These are phyloP conservation scores for Rhynchospora tenuis DNA, from an alignment of 176 grass and related monocot species.

Conservation along the genomic window DNA sequence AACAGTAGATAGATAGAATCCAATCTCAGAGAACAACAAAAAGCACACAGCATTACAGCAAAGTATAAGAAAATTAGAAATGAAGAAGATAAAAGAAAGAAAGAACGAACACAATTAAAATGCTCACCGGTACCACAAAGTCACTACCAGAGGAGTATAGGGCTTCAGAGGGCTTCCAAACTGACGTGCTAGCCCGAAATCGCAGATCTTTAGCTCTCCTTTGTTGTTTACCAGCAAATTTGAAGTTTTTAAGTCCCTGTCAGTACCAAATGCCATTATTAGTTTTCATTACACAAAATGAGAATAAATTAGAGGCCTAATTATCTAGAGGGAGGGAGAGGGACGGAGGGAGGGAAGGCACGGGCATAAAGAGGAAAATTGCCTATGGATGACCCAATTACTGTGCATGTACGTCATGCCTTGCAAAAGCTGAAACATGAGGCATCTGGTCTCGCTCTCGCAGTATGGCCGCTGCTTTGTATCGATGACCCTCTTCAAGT, in stretches of 20 bases:
- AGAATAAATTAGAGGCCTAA: not conserved
- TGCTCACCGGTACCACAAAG: constrained; percentile 82
- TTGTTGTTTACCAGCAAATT: constrained; percentile 86
- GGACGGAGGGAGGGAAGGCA: no score
- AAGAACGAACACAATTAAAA: constrained; percentile 9
- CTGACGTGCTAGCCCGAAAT: constrained; percentile 89
- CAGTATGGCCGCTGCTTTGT: constrained; percentile 62
- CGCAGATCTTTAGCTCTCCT: constrained; percentile 86
- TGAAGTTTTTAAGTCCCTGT: constrained; percentile 83
- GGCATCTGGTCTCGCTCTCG: constrained; percentile 74
- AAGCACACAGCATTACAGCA: not conserved
- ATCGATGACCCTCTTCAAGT: constrained; percentile 81
- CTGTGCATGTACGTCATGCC: constrained; percentile 88
- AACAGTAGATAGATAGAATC: not conserved
- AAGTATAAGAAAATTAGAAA: not conserved
- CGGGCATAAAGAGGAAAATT: constrained; percentile 14
- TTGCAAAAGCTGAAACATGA: constrained; percentile 85
- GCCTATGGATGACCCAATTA: constrained; percentile 89
- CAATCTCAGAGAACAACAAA: not conserved
- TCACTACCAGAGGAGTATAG: constrained; percentile 86
- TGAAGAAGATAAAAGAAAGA: constrained; percentile 15
- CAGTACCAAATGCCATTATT: constrained; percentile 20
- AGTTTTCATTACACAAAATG: no score
- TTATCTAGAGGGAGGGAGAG: not conserved
- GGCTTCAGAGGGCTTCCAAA: constrained; percentile 82